Evolutionary conservation across 805 yeast genomes (phyloP).

Genomic region (Candida endomychidarum): DNA sequence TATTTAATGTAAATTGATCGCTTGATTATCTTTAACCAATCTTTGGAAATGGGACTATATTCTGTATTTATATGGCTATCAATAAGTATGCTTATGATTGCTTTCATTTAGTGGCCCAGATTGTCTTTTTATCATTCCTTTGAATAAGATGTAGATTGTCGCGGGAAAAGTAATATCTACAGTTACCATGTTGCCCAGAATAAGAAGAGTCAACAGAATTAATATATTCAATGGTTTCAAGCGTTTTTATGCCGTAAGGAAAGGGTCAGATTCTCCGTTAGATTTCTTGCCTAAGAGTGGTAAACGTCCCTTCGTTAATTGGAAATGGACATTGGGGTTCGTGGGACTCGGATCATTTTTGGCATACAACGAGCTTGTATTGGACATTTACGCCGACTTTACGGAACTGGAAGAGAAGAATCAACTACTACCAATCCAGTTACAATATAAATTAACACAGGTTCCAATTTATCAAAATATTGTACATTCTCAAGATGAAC

Average conservation of each 20-base stretch:
- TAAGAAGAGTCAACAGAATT: not conserved
- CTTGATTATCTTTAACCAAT: too few relatives aligned
- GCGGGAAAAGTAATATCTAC: too few relatives aligned
- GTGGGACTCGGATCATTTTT: constrained; percentile 23
- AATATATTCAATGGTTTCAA: not conserved
- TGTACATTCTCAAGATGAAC: constrained; percentile 42
- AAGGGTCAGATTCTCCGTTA: constrained; percentile 31
- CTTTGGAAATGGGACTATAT: too few relatives aligned
- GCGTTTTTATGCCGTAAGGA: constrained; percentile 24
- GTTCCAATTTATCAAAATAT: constrained; percentile 55
- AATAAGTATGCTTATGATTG: too few relatives aligned
- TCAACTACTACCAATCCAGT: constrained; percentile 30
- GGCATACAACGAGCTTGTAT: constrained; percentile 27
- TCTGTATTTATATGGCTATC: too few relatives aligned
- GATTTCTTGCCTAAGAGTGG: constrained; percentile 24
- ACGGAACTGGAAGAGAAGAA: constrained; percentile 23
- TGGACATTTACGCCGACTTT: constrained; percentile 24
- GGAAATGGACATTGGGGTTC: constrained; percentile 27
- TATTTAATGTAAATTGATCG: too few relatives aligned
- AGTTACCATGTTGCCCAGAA: not conserved
- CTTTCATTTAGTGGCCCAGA: too few relatives aligned
- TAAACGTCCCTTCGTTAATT: constrained; percentile 26
- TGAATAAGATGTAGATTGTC: too few relatives aligned
- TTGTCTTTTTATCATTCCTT: too few relatives aligned
- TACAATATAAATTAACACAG: constrained; percentile 49